Conservation (phyloP, 108 stramenopile species). For the Heterococcus sp. region DNA sequence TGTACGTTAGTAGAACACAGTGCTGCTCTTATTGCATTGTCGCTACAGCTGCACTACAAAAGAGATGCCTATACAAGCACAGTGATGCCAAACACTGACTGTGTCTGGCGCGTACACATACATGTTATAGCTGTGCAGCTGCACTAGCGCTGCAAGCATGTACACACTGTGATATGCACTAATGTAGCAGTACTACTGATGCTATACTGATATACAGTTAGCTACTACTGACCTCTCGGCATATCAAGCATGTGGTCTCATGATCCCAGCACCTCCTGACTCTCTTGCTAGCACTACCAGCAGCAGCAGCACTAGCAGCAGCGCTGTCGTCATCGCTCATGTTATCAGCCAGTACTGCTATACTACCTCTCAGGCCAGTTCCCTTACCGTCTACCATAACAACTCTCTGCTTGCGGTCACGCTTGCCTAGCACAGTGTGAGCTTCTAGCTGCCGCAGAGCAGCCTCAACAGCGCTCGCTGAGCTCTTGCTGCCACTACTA, state of each 20-base stretch:
- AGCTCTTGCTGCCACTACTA: no score
- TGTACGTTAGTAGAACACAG: no score
- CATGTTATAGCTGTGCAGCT: no score
- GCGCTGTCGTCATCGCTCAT: not conserved
- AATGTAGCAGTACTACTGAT: no score
- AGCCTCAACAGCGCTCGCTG: not conserved
- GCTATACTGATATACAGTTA: no score
- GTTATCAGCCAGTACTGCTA: constrained; percentile 11
- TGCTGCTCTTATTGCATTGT: no score
- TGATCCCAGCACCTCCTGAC: constrained; percentile 7
- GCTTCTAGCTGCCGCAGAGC: constrained; percentile 2
- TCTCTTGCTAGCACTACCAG: not conserved
- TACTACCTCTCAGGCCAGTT: constrained; percentile 20
- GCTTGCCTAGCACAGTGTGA: constrained; percentile 11
- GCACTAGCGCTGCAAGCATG: no score
- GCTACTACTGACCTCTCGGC: not conserved
- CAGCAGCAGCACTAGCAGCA: not conserved
- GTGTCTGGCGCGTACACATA: no score
- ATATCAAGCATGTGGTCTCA: constrained; percentile 1
- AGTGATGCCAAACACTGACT: no score
- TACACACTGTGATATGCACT: no score
- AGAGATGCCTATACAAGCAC: no score
- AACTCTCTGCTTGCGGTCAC: constrained; percentile 38
- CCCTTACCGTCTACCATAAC: constrained; percentile 35
- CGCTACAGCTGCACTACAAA: no score